phyloP scores from a whole-genome alignment of 176 grass and related monocot genomes.

The Ampelocalamus luodianensis region DNA sequence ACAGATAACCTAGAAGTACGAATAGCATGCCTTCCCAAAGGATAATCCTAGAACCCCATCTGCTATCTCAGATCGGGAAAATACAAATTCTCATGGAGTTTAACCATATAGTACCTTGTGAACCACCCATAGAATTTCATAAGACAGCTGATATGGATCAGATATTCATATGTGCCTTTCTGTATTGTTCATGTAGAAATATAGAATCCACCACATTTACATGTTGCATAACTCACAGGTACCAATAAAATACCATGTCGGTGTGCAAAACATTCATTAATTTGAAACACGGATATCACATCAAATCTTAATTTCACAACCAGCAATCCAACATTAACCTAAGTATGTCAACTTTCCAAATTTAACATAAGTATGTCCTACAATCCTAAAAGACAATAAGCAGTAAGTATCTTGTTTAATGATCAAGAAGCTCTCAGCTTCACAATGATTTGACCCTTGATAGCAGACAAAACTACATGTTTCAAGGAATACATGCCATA shows the following conservation, averaged over 20 bases:
- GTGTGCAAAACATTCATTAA: not conserved
- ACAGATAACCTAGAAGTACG: not conserved
- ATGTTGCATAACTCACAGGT: not conserved
- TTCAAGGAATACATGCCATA: not conserved
- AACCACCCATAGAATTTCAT: not conserved
- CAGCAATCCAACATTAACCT: not conserved
- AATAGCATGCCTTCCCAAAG: not conserved
- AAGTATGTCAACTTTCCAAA: not conserved
- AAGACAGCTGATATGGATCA: not conserved
- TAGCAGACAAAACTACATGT: not conserved
- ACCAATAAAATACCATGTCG: not conserved
- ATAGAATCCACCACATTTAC: not conserved
- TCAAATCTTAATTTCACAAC: slow-evolving; percentile 1
- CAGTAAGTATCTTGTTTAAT: not conserved
- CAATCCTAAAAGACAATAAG: not conserved
- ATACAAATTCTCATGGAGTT: not conserved
- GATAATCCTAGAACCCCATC: not conserved
- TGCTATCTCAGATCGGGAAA: not conserved
- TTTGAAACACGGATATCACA: not conserved
- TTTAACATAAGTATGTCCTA: not conserved
- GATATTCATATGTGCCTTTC: not conserved
- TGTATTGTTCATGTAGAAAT: not conserved
- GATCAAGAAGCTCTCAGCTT: slow-evolving; percentile 5
- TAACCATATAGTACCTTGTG: not conserved
- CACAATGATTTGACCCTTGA: not conserved